Evolutionary conservation across 305 asterid species (phyloP).

Genomic region (Fraxinus angustifolia): DNA sequence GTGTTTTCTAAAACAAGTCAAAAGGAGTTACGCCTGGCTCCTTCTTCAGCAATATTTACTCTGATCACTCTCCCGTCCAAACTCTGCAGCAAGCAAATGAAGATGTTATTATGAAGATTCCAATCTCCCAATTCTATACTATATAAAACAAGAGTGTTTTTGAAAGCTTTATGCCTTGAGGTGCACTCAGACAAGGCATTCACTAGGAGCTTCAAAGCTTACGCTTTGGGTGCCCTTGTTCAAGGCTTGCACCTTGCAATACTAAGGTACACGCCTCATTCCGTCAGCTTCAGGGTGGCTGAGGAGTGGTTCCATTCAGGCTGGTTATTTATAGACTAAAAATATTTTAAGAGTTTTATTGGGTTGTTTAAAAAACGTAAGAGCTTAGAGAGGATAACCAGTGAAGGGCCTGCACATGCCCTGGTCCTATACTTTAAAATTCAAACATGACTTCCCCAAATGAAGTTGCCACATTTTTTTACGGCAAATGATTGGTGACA

Average conservation of each 20-base stretch:
- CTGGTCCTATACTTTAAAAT: not conserved
- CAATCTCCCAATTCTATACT: not conserved
- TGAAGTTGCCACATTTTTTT: not conserved
- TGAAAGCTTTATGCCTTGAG: not conserved
- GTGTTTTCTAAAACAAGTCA: conserved; percentile 21
- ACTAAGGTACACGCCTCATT: not conserved
- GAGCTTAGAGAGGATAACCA: not conserved
- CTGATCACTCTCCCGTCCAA: conserved; percentile 77
- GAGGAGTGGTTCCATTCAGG: not conserved
- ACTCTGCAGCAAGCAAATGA: conserved; percentile 44
- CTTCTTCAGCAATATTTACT: conserved; percentile 69
- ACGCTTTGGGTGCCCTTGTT: not conserved
- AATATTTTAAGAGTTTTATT: not conserved
- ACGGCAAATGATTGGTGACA: not conserved
- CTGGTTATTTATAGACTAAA: not conserved
- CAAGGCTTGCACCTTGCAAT: not conserved
- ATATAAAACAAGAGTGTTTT: not conserved
- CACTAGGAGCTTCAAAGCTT: not conserved
- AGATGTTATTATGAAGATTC: not conserved
- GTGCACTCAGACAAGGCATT: not conserved
- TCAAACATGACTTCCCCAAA: not conserved
- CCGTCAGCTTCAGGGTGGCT: not conserved
- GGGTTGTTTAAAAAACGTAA: not conserved
- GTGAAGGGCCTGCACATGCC: not conserved
- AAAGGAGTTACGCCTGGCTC: conserved; percentile 49